Evolutionary conservation across 1,284 basidiomycete species (phyloP).

Genomic region (Pyrrhoderma noxium): DNA sequence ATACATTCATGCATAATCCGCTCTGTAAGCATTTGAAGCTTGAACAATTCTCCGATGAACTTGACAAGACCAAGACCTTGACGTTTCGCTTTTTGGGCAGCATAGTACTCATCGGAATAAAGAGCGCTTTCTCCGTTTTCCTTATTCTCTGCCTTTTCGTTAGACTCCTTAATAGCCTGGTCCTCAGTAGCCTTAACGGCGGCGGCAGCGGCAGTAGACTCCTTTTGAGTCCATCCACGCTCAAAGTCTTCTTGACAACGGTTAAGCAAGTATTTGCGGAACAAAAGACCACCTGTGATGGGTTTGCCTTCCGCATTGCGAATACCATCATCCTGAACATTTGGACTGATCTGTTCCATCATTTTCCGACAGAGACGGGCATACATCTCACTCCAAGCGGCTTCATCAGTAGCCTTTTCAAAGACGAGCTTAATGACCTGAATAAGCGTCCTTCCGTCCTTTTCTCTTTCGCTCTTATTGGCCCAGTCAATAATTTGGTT

Average conservation of each 20-base stretch:
- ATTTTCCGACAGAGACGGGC: constrained; percentile 91
- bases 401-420: constrained; percentile 96
- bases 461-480: constrained; percentile 89
- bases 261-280: constrained; percentile 90
- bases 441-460: constrained; percentile 88
- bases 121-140: constrained; percentile 65
- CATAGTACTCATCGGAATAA: constrained; percentile 96
- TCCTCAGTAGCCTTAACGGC: constrained; percentile 52
- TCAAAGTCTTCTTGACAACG: constrained; percentile 96
- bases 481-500: constrained; percentile 91
- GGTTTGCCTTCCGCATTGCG: constrained; percentile 73
- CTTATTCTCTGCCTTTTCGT: constrained; percentile 28
- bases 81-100: constrained; percentile 93
- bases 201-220: constrained; percentile 54
- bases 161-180: constrained; percentile 40
- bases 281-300: constrained; percentile 85
- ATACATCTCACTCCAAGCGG: constrained; percentile 95
- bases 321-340: constrained; percentile 84
- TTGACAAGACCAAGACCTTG: constrained; percentile 94
- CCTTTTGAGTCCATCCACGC: constrained; percentile 76
- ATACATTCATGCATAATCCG: constrained; percentile 96
- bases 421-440: constrained; percentile 95
- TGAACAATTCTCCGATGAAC: constrained; percentile 98
- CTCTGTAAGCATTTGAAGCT: constrained; percentile 90
- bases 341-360: constrained; percentile 81